phyloP scores from a whole-genome alignment of 306 rosid species.

The Cercis canadensis region DNA sequence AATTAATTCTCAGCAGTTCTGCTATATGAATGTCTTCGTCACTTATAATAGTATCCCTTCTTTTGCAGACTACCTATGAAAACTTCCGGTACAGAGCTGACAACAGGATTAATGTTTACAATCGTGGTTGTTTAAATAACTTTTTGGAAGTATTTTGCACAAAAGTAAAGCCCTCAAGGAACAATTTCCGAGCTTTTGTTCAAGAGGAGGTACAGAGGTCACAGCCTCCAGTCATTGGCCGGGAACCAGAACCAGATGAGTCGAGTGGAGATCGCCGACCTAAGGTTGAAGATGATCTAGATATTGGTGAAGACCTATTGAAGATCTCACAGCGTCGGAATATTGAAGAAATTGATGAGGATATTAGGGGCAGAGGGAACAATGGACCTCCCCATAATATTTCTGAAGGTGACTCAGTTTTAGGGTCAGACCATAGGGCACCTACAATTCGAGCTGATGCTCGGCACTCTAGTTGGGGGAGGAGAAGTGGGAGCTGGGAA shows the following conservation, averaged over 20 bases:
- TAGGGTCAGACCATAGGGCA: slow-evolving; percentile 80
- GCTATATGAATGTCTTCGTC: slow-evolving; percentile 25
- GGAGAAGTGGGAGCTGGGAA: slow-evolving; percentile 85
- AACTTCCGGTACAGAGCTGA: slow-evolving; percentile 88
- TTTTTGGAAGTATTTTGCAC: slow-evolving; percentile 87
- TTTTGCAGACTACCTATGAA: slow-evolving; percentile 88
- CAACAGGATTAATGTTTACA: slow-evolving; percentile 70
- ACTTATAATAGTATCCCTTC: slow-evolving; percentile 20
- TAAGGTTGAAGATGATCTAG: slow-evolving; percentile 90
- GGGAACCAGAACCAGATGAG: slow-evolving; percentile 60
- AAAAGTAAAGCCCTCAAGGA: slow-evolving; percentile 74
- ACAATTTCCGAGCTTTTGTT: slow-evolving; percentile 77
- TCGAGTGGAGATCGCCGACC: slow-evolving; percentile 69
- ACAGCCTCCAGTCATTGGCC: slow-evolving; percentile 40
- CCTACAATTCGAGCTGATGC: slow-evolving; percentile 74
- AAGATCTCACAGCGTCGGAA: slow-evolving; percentile 94
- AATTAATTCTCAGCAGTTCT: slow-evolving; percentile 11
- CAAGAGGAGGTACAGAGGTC: slow-evolving; percentile 73
- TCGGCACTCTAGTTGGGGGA: slow-evolving; percentile 84
- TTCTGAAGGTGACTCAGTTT: slow-evolving; percentile 68
- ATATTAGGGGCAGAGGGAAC: slow-evolving; percentile 72
- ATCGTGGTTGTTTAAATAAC: slow-evolving; percentile 77
- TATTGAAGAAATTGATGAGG: slow-evolving; percentile 76
- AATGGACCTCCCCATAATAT: slow-evolving; percentile 62
- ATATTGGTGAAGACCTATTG: slow-evolving; percentile 85